Evolutionary conservation across 2,329 filamentous ascomycete genomes (phyloP), one percentile per base, ranked within the genome.

Genomic region (Claviceps pusilla): DNA sequence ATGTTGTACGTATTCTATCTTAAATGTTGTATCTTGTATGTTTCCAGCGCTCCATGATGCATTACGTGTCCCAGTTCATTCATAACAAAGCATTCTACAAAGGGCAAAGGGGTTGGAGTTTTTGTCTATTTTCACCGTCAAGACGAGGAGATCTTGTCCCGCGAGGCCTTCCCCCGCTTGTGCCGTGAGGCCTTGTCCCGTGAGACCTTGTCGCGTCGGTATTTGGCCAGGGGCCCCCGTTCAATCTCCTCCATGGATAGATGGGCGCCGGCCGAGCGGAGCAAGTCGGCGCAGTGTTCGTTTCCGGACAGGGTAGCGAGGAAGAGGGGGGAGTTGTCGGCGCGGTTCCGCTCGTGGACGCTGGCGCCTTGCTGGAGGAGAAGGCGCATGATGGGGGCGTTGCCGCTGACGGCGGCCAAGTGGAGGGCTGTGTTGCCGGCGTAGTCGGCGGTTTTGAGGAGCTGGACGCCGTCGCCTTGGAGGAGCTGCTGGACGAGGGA

Each of bases 361-460:
- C 80, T 83, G n/a, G 80, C 81, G 7, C 83, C 83, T 24, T 75
- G 71, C 46, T 71, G 71, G 12, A 86, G 72, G 49, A 86, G 68
- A 62, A 81, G 77, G 29, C 74, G 69, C 60, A 85, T 68, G 35
- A 86, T 74, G n/a, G 72, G 71, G 1, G 71, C 68, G 55, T 76
- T 72, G 19, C 78, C 73, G 1, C 75, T 73, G 5, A 80, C 74
- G 35, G 78, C 76, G 1, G 78, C 79, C 2, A 82, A 73, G 62
- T 82, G 79, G 42, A 80, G 68, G 4, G 75, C 76, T 31, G 87
- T 91, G 69, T 91, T 93, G 49, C 87, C 87, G 24, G 85, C 86
- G 65, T 91, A 91, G 69, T 93, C 87, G 35, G 80, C 78, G 58
- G 83, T 82, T 63, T 87, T 87, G 48, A 93, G 75, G 24, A 93